A percentile compares a stretch with the other conserved stretches of the same genome.
phyloP scores from a whole-genome alignment of 495 filamentous ascomycete species.

The Tuber melanosporum region DNA sequence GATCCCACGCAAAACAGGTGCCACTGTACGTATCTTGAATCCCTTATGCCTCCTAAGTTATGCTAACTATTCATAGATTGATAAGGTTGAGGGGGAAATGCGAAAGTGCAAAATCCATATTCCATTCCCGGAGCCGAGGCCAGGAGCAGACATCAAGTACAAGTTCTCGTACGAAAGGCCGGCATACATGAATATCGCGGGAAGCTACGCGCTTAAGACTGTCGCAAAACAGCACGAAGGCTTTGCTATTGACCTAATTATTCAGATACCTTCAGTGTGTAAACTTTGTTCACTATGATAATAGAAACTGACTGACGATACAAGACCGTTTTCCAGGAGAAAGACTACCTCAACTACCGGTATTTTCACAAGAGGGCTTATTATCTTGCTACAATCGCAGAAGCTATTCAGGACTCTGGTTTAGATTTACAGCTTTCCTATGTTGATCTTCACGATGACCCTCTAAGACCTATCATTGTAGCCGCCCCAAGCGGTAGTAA shows the following conservation, averaged over 20 bases:
- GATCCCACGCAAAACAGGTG: slow-evolving; percentile 53
- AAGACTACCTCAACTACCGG: slow-evolving; percentile 86
- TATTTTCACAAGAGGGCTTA: slow-evolving; percentile 95
- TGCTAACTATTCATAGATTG: slow-evolving; percentile 47
- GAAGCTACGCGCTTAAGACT: slow-evolving; percentile 75
- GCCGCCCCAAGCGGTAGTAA: slow-evolving; percentile 45
- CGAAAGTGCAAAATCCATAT: slow-evolving; percentile 61
- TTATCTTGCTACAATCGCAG: slow-evolving; percentile 74
- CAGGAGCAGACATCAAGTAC: slow-evolving; percentile 66
- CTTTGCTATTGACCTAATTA: slow-evolving; percentile 68
- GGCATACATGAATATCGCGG: slow-evolving; percentile 73
- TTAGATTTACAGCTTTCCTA: neutral
- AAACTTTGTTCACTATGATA: neutral
- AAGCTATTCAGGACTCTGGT: slow-evolving; percentile 55
- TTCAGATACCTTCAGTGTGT: slow-evolving; percentile 65
- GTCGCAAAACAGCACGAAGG: slow-evolving; percentile 55
- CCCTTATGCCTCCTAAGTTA: neutral
- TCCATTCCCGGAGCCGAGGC: slow-evolving; percentile 75
- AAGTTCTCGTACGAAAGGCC: slow-evolving; percentile 71
- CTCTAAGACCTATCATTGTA: slow-evolving; percentile 64
- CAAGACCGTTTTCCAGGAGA: slow-evolving; percentile 70
- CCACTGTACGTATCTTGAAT: slow-evolving; percentile 48
- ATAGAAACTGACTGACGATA: slow-evolving; percentile 12
- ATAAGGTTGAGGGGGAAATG: slow-evolving; percentile 61
- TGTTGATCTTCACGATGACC: slow-evolving; percentile 59